phyloP scores from a whole-genome alignment of 768 basidiomycete species.

The Basidioascus undulatus region DNA sequence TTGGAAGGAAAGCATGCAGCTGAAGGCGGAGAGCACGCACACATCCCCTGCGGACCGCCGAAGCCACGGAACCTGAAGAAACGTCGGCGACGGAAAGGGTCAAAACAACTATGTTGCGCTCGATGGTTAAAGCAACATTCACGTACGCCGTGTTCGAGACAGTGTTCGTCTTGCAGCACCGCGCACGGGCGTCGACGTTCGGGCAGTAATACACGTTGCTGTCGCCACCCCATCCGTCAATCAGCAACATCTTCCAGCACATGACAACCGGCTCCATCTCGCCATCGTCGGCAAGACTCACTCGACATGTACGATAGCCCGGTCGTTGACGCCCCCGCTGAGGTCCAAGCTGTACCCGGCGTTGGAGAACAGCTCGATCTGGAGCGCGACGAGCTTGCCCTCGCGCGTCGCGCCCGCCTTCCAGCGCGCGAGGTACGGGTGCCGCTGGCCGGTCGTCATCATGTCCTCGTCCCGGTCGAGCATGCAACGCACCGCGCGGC shows the following conservation, averaged over 20 bases:
- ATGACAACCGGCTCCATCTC: no score
- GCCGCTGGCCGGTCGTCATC: conserved; percentile 11
- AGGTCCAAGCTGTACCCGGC: conserved; percentile 14
- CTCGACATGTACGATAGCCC: conserved; percentile 12
- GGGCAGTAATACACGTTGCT: conserved; percentile 10
- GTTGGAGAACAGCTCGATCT: conserved; percentile 10
- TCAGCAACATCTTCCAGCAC: no score
- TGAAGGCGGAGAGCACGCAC: background rate
- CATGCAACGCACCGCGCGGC: conserved; percentile 11
- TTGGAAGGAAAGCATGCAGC: background rate
- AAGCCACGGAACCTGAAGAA: conserved; percentile 11
- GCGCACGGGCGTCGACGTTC: conserved; percentile 10
- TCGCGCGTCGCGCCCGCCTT: conserved; percentile 11
- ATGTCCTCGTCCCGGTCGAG: conserved; percentile 14
- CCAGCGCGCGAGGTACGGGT: conserved; percentile 10
- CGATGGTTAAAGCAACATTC: background rate
- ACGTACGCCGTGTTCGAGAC: conserved; percentile 13
- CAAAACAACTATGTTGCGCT: no score
- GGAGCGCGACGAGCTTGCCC: conserved; percentile 11
- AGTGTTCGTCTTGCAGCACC: conserved; percentile 12
- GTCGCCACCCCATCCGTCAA: no score
- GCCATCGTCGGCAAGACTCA: no score
- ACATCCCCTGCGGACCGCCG: conserved; percentile 8
- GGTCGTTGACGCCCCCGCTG: conserved; percentile 11
- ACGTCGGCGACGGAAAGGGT: no score